These are phyloP conservation scores for Pichia nanzhaoensis DNA, from an alignment of 805 yeast genomes.

Conservation along the genomic window DNA sequence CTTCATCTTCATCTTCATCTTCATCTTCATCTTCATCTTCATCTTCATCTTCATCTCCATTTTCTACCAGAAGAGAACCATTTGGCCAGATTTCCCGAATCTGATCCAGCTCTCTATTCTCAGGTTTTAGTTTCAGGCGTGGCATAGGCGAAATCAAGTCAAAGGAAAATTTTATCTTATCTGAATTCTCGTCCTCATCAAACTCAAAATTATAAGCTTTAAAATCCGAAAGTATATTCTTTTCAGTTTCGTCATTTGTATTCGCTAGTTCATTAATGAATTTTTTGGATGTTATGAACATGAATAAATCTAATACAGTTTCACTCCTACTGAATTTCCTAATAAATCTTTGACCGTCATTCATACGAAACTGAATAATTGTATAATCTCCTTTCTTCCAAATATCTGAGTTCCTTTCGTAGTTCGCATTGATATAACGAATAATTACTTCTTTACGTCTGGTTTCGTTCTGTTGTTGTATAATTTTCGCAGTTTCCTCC, in stretches of 20 bases:
- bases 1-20: slow-evolving; percentile 8
- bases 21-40: slow-evolving; percentile 17
- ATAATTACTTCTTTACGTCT: slow-evolving; percentile 4
- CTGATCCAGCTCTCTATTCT: slow-evolving; percentile 16
- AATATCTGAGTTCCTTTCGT: slow-evolving; percentile 6
- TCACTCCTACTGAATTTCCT: slow-evolving; percentile 36
- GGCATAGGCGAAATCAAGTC: slow-evolving; percentile 34
- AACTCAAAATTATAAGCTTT: slow-evolving; percentile 6
- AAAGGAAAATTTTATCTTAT: slow-evolving; percentile 25
- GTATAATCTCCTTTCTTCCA: slow-evolving; percentile 30
- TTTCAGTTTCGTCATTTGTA: no score
- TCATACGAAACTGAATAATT: slow-evolving; percentile 47
- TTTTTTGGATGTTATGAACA: slow-evolving; percentile 40
- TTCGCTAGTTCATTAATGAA: slow-evolving; percentile 13
- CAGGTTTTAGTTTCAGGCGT: slow-evolving; percentile 25
- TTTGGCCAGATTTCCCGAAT: slow-evolving; percentile 33
- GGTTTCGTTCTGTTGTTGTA: no score
- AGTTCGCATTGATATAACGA: slow-evolving; percentile 7
- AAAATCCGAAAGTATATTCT: neutral
- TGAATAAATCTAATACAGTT: slow-evolving; percentile 42
- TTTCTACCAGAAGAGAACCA: slow-evolving; percentile 31
- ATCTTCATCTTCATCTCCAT: slow-evolving; percentile 19
- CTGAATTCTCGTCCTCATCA: slow-evolving; percentile 10
- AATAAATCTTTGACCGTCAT: slow-evolving; percentile 45
- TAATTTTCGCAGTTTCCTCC: no score